Base-by-base conservation (phyloP, 163 green algal species). In the Scenedesmus sp. region DNA sequence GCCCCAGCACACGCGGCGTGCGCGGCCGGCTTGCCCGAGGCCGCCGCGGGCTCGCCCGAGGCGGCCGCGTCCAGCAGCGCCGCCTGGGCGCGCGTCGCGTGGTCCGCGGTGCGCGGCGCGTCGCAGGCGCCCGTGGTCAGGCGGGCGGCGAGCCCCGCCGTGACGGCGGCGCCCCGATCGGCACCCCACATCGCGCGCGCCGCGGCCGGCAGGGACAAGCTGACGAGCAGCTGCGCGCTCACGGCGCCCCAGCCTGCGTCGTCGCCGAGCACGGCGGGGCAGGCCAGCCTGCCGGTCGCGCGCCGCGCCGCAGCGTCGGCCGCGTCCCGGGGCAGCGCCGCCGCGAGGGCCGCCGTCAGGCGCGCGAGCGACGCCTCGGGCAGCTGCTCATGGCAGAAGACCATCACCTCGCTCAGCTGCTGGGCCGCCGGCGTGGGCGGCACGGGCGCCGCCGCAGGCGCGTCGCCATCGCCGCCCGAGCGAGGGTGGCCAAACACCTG, bases 361-460 rank as follows among this genome's bases (percentile, higher is more conserved):
- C 42, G 24, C 26, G 36, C 0, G 33, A 76, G 63, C 17, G 53
- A 14, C 18, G 58, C 29, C 24, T 57, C 67, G 24, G 67, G 42
- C 31, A 76, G 50, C 67, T 65, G 51, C 33, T 65, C 67, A 26
- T 76, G 67, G 22, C 42, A 26, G n/a, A 56, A 65, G 0, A 50
- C 67, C 34, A 76, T 24, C 51, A 65, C 67, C 51, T 76, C 50
- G 20, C 50, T 56, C 0, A 76, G 50, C 51, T 76, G 67, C 31
- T 65, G 53, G 18, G 11, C 65, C 18, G 65, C 65, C 45, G 31
- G 10, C 9, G 65, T 13, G 45, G 64, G 28, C 26, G 45, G 50
- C n/a, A 65, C 67, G 10, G 64, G 7, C 3, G 33, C 51, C 34
- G 33, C 33, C 9, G 39, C 28, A 20, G 51, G 29, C 42, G 58